Base-by-base conservation (phyloP, 2,329 filamentous ascomycete genomes). In the Cladosporium sp. region DNA sequence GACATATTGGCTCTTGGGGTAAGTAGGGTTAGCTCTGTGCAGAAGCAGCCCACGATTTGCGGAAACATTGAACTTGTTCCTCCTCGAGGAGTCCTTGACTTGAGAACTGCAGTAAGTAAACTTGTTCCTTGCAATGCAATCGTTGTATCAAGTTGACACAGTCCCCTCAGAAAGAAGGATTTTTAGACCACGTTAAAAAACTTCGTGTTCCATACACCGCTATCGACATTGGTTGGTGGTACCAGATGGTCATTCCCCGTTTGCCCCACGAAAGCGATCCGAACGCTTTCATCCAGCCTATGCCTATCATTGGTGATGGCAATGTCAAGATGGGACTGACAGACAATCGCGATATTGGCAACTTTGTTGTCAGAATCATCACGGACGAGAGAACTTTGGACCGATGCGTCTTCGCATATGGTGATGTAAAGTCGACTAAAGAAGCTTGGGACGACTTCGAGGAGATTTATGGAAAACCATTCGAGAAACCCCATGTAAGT, bases 191-290 rank as follows among this genome's bases (percentile, higher is more conserved):
- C 52, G 71, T 82, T 57, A 75, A 77, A 64, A 70, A 73, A 57
- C 64, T 78, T 1, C 69, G 73, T 39, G 71, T 83, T 1, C 78
- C 79, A 0, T 83, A 79, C 68, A 83, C 81, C 7, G 69, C 80
- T 61, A 78, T 83, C 55, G 81, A 83, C 59, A 74, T 82, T 19
- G 81, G 81, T 17, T 80, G 72, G 70, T 84, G 81, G 81, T 78
- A 80, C 63, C 78, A 82, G 62, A 61, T 78, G 25, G 68, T 70
- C 3, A 72, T 76, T 57, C 76, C 75, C n/a, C n/a, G n/a, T n/a
- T n/a, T n/a, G n/a, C 64, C 65, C 24, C 70, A 73, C 22, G 76
- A 72, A n/a, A 75, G 77, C 13, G 66, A 68, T 20, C 65, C 72
- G 20, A 77, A 80, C 62, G 76, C 77, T 58, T 72, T 71, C 2